These are phyloP conservation scores for Polygonum maritimum DNA, from an alignment of 148 eudicot genomes.

Conservation along the genomic window DNA sequence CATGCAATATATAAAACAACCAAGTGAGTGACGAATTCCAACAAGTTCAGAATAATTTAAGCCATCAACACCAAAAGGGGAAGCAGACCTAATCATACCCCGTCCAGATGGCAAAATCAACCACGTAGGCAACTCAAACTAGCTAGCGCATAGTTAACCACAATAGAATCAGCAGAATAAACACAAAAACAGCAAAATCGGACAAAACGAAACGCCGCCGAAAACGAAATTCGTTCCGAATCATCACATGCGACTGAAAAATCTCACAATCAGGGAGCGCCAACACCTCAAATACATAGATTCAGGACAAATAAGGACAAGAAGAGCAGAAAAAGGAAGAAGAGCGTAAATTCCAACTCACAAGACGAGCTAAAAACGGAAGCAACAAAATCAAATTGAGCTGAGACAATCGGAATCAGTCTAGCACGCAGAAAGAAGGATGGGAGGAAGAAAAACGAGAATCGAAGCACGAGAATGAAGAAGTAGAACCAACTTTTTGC, in stretches of 20 bases:
- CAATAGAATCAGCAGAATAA: background rate
- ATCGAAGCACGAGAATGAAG: background rate
- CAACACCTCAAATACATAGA: background rate
- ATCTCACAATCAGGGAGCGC: background rate
- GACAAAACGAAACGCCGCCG: background rate
- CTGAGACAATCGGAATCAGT: background rate
- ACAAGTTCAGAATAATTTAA: background rate
- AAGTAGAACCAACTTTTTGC: background rate
- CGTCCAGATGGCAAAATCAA: background rate
- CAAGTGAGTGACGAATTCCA: background rate
- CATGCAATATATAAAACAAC: slow-evolving; percentile 1
- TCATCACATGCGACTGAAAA: slow-evolving; percentile 6
- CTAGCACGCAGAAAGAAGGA: background rate
- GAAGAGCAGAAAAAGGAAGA: background rate
- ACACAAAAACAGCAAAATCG: background rate
- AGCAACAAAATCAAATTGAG: background rate
- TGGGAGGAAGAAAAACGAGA: background rate
- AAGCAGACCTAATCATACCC: background rate
- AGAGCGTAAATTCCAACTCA: background rate
- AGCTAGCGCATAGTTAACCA: background rate
- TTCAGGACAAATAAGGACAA: background rate
- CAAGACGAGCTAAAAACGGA: background rate
- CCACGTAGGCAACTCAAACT: background rate
- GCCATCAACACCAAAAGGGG: background rate
- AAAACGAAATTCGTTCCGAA: background rate